phyloP scores from a whole-genome alignment of 2,329 filamentous ascomycete species.

The Aureobasidium sp. region DNA sequence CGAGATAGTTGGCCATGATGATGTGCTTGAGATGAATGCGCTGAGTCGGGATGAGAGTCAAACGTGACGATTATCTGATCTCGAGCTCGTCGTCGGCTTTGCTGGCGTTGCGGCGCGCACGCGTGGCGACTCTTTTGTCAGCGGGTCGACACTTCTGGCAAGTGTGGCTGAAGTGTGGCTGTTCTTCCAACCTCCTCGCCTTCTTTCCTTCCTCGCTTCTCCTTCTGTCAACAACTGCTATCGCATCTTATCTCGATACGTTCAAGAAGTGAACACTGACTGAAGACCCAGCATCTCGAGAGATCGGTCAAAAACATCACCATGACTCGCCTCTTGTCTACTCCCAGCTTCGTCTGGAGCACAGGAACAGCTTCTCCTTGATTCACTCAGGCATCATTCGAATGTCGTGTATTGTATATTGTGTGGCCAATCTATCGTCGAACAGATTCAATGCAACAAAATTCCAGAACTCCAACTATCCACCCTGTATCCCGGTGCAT shows the following conservation, averaged over 20 bases:
- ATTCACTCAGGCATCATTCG: background rate
- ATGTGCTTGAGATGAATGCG: background rate
- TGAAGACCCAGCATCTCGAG: background rate
- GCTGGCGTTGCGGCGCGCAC: slow-evolving; percentile 6
- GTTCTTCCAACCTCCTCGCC: background rate
- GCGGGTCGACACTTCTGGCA: slow-evolving; percentile 14
- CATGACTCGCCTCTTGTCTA: background rate
- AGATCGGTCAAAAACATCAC: background rate
- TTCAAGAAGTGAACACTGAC: no score
- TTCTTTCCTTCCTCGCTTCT: background rate
- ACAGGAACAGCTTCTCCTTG: background rate
- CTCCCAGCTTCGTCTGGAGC: background rate
- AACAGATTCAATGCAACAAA: background rate
- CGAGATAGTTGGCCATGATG: slow-evolving; percentile 91
- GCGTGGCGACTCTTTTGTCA: slow-evolving; percentile 14
- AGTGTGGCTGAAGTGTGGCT: background rate
- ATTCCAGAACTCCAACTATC: background rate
- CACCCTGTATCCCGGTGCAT: background rate
- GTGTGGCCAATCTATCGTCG: background rate
- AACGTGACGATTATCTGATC: background rate
- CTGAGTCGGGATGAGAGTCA: background rate
- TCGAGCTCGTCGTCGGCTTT: slow-evolving; percentile 8
- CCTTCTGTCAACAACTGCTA: background rate
- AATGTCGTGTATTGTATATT: no score
- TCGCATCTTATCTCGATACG: background rate